Base-by-base conservation (phyloP, 2,329 filamentous ascomycete genomes). In the Fusarium continuum region DNA sequence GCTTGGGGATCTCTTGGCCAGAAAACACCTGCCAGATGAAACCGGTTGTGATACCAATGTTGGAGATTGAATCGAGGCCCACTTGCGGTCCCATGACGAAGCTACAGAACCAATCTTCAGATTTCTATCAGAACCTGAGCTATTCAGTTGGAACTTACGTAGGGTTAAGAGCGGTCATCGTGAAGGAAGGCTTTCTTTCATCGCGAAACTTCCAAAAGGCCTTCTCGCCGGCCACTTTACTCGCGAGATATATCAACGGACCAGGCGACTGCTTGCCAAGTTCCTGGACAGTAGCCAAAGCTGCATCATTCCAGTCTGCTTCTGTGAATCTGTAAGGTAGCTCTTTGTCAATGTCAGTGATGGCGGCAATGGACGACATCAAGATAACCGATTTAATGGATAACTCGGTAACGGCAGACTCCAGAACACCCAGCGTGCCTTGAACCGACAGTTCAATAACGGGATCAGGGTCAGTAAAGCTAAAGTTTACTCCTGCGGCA, bases 51-150 rank as follows among this genome's bases (percentile, higher is more conserved):
- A 7, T 23, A 2, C 61, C 60, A 22, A 70, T 55, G 34, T 70
- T 69, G 26, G 56, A 59, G 16, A 56, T 20, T 3, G 65, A 69
- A 5, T 66, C 58, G 2, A 69, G 55, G 13, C 34, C 59, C 2
- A 58, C 41, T 9, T 64, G 64, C 1, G 68, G 68, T 16, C 68
- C 68, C 66, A 70, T 67, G 7, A 70, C 68, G n/a, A 68, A 70
- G 10, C 68, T 70, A 17, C 10, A 14, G 4, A 8, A 8, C 11
- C 4, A 13, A 8, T 13, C n/a, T 29, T 58, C 8, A 58, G 36
- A 31, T 4, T 23, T 23, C 4, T 2, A 0, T 11, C 14, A 3
- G 2, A 13, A 4, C 0, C 6, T 5, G 1, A 9, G 17, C 6
- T 6, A 14, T 11, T 20, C 2, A 9, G 8, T 4, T 7, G n/a